phyloP scores from a whole-genome alignment of 1,139 yeast species.

The Magnusiomyces clavatus region DNA sequence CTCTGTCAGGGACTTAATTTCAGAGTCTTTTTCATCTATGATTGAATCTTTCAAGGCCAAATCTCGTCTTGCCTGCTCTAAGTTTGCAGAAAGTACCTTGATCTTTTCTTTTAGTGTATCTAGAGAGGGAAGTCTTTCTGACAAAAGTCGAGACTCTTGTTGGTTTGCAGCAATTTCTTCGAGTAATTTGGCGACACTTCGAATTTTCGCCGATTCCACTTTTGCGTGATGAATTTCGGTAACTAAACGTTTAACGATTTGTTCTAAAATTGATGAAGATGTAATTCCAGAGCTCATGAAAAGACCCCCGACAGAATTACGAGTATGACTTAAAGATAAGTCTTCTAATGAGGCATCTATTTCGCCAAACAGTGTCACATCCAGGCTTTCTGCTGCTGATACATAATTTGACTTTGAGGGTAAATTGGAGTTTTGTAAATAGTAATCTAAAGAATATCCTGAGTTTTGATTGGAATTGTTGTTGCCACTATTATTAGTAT shows the following conservation, averaged over 20 bases:
- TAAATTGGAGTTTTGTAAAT: not conserved
- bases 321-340: constrained; percentile 47
- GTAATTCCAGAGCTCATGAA: constrained; percentile 56
- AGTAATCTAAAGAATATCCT: not conserved
- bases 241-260: constrained; percentile 39
- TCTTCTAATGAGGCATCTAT: constrained; percentile 57
- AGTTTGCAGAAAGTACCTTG: constrained; percentile 13
- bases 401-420: not conserved
- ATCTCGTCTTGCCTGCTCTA: constrained; percentile 17
- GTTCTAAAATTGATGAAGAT: constrained; percentile 46
- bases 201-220: constrained; percentile 39
- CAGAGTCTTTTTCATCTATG: constrained; percentile 19
- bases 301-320: constrained; percentile 51
- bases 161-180: constrained; percentile 20
- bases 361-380: constrained; percentile 75
- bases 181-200: constrained; percentile 36
- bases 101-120: constrained; percentile 8
- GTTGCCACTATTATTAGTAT: not conserved
- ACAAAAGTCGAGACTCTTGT: constrained; percentile 9
- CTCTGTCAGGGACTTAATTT: too few species aligned
- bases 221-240: constrained; percentile 42
- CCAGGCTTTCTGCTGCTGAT: constrained; percentile 37
- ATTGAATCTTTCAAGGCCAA: constrained; percentile 20
- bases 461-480: not conserved
- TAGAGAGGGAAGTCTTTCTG: constrained; percentile 9